Evolutionary conservation across 441 rosid genomes (phyloP), one percentile per base, ranked within the genome.

Genomic region (Omphalea diandra): DNA sequence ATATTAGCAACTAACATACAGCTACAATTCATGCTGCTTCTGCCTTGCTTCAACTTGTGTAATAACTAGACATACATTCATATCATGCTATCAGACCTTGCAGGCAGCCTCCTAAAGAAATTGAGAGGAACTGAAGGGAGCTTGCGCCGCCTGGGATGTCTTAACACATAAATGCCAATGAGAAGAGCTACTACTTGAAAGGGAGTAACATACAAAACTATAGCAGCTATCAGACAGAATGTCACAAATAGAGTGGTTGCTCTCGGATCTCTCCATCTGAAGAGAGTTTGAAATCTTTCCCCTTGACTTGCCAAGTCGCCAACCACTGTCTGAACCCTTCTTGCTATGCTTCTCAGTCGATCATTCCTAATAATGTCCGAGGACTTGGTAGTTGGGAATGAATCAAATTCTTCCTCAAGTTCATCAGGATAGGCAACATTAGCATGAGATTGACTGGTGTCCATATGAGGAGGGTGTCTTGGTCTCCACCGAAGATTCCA

Each of bases 221-320:
- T 8, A 12, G 96, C 94, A 40, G 93, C 84, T 65, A 83, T 53
- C 68, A 92, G 81, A 74, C 94, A 92, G 81, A 92, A 92, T 27
- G 76, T 74, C 57, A 92, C 80, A 65, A 88, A 90, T 62, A 92
- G 55, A 8, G 94, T 82, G 41, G 96, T 88, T 17, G 97, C 97
- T 79, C 96, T 87, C 1, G 94, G 96, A 77, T 92, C 97, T 71
- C 96, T 60, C 97, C 96, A 92, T 78, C 97, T 88, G 35, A 92
- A 81, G 26, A 92, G 77, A 5, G 91, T 83, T 55, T 83, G 85
- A 9, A 92, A 85, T 68, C 97, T 76, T 68, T 92, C 96, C 67
- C 96, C 97, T 67, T 92, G 97, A 3, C 86, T 87, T 1, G 94
- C 97, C 38, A 92, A 65, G 79, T 90, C 97, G 1, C 94, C 94